Evolutionary conservation across 805 yeast species (phyloP), one percentile per base, ranked within the genome.

Genomic region (Middelhovenomyces tepae): DNA sequence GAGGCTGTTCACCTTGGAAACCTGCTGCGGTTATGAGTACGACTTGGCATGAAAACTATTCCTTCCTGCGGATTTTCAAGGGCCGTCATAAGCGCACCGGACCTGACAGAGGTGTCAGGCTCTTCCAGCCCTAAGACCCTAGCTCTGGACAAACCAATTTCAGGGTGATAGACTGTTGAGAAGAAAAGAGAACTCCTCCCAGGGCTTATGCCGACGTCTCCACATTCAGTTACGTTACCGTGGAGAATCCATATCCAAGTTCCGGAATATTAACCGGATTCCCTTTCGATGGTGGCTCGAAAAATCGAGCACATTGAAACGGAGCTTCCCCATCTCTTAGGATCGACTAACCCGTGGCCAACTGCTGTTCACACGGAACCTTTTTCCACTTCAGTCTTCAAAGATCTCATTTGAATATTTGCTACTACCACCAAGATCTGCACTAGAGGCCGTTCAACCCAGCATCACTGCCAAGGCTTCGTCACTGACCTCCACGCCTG

Each of bases 1-100:
- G 62, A 59, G 62, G 62, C 62, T 56, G 62, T 59, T 59, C 58
- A 57, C 63, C 64, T 59, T 54, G 64, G 62, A 59, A 63, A 57
- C 63, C 62, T 59, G 61, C 61, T 59, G 62, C 62, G 64, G 63
- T 51, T 57, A 57, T 56, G 57, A 56, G 63, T 55, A 58, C 62
- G 62, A 57, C 62, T 58, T 55, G 59, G 59, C 57, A 53, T 51
- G 61, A 57, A 56, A 51, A 51, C 55, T 50, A 53, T 48, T 55
- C 53, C 60, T 54, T 57, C 60, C 58, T 47, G 59, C 46, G 60
- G 62, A 56, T 56, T 56, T 56, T 56, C 61, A 57, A 54, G 62
- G 60, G 51, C 53, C 62, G 59, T 57, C 58, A 51, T 48, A 47
- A 48, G 60, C 59, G 60, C 60, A 51, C 62, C 58, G 59, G 62